Conservation (phyloP, 1,284 basidiomycete species). For the Trichosporon ovoides region DNA sequence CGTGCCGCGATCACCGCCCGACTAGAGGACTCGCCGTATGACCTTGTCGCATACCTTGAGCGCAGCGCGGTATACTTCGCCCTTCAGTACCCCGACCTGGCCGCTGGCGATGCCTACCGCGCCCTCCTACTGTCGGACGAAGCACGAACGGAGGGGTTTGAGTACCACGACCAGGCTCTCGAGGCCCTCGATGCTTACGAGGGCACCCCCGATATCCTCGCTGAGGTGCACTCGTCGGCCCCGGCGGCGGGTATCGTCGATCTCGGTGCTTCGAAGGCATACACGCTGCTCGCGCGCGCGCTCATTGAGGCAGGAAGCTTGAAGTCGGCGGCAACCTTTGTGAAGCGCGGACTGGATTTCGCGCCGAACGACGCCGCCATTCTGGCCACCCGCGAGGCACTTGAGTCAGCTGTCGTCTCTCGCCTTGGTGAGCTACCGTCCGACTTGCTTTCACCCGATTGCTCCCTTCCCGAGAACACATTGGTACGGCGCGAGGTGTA, state of each 20-base stretch:
- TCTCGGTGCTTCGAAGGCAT: conserved; percentile 4
- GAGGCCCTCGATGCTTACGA: conserved; percentile 8
- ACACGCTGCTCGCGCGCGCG: conserved; percentile 10
- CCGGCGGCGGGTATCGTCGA: background rate
- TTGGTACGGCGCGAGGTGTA: conserved; percentile 15
- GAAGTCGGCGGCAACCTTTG: conserved; percentile 9
- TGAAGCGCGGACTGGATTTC: conserved; percentile 9
- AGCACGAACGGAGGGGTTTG: conserved; percentile 8
- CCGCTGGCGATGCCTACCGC: conserved; percentile 16
- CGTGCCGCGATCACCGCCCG: background rate
- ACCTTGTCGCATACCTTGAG: conserved; percentile 11
- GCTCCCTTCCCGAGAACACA: conserved; percentile 8
- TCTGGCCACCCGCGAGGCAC: background rate
- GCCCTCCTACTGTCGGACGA: conserved; percentile 17
- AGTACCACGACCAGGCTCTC: conserved; percentile 11
- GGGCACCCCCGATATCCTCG: background rate
- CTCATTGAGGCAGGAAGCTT: conserved; percentile 12
- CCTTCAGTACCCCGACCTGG: conserved; percentile 16
- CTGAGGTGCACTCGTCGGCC: background rate
- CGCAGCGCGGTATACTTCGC: background rate
- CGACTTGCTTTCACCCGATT: conserved; percentile 1
- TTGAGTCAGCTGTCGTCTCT: background rate
- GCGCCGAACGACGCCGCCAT: conserved; percentile 2
- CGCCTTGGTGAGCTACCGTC: background rate
- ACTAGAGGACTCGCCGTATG: conserved; percentile 10